Evolutionary conservation across 768 basidiomycete species (phyloP).

Genomic region (Mycena rosella): DNA sequence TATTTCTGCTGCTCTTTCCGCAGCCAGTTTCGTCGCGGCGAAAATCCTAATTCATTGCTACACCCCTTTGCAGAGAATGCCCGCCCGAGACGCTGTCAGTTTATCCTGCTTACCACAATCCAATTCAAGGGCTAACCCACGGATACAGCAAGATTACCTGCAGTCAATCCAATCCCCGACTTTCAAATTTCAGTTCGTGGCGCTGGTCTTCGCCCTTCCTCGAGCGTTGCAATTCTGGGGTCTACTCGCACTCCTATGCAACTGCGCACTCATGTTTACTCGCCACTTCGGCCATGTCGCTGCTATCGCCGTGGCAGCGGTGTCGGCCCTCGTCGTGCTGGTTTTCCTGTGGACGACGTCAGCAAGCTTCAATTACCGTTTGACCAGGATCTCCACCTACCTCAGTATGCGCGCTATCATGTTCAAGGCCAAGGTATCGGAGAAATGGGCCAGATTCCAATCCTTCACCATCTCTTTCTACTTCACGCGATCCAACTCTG

Average conservation of each 20-base stretch:
- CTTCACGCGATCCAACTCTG: no score
- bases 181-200: conserved; percentile 1
- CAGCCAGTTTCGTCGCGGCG: neutral
- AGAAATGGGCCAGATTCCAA: no score
- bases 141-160: neutral
- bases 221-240: conserved; percentile 11
- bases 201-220: conserved; percentile 6
- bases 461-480: no score
- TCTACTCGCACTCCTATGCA: neutral
- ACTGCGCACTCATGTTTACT: neutral
- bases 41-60: neutral
- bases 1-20: neutral
- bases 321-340: neutral
- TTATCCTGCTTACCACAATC: neutral
- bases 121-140: neutral
- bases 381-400: no score
- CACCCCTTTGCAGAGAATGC: neutral
- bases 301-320: neutral
- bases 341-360: conserved; percentile 7
- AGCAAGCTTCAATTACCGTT: neutral
- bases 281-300: neutral
- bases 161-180: neutral
- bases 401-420: no score
- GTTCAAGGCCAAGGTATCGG: no score
- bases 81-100: neutral